A percentile compares a stretch with the other conserved stretches of the same genome.
phyloP scores from a whole-genome alignment of 495 filamentous ascomycete species.

The Daldinia loculata region DNA sequence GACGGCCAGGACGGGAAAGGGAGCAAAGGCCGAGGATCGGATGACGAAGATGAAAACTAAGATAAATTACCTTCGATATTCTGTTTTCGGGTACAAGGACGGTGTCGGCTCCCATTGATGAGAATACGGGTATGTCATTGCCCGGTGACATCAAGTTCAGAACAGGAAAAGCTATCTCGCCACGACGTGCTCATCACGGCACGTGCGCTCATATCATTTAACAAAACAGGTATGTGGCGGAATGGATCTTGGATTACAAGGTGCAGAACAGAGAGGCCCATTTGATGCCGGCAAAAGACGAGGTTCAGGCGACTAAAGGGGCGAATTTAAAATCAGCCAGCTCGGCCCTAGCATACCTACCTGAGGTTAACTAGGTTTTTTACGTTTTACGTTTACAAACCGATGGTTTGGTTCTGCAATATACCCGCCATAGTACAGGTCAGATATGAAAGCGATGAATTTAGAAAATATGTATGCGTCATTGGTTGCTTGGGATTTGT shows the following conservation, averaged over 20 bases:
- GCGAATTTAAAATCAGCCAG: conserved; percentile 18
- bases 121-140: conserved; percentile 6
- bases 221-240: conserved; percentile 7
- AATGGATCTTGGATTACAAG: conserved; percentile 8
- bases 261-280: conserved; percentile 7
- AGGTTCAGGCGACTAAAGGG: conserved; percentile 20
- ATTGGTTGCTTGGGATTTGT: conserved; percentile 23
- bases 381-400: conserved; percentile 36
- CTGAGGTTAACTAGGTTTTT: conserved; percentile 24
- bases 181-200: conserved; percentile 9
- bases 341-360: conserved; percentile 3
- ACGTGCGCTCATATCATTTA: conserved; percentile 17
- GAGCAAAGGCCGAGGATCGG: conserved; percentile 64
- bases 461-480: conserved; percentile 38
- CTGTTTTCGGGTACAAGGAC: not conserved
- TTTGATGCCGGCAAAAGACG: conserved; percentile 26
- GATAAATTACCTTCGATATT: conserved; percentile 2
- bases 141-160: conserved; percentile 3
- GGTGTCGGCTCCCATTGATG: conserved; percentile 11
- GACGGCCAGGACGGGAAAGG: conserved; percentile 70
- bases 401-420: conserved; percentile 40
- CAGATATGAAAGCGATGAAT: conserved; percentile 36
- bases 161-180: conserved; percentile 10
- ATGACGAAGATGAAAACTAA: conserved; percentile 68
- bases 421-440: conserved; percentile 37